Evolutionary conservation across 2,329 filamentous ascomycete genomes (phyloP), one percentile per base, ranked within the genome.

Genomic region (Hyphodiscus sp.): DNA sequence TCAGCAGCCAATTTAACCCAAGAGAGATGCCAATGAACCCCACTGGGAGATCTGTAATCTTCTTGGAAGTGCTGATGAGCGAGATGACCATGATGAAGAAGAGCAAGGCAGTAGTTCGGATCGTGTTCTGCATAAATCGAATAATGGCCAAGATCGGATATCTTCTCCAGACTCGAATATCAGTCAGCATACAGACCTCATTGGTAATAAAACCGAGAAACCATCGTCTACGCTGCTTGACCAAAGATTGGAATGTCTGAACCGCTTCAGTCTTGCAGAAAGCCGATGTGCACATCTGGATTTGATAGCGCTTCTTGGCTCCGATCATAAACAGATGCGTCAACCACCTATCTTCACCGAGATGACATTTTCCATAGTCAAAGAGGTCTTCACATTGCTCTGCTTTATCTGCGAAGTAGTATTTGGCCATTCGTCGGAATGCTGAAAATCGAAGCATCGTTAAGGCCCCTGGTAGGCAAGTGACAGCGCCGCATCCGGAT

Each of bases 281-380:
- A 8, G 92, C 94, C 51, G 90, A 92, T 0, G 91, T 96, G 70
- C 94, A 96, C 85, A 97, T 92, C 71, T 95, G 90, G 58, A 97
- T 96, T 71, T 97, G 94, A 70, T 95, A 95, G 42, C 89, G 81
- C 69, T 95, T 84, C 73, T 91, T 89, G 45, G 92, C 91, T 20
- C 91, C 91, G 65, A 97, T 94, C 94, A 99, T 99, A 77, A 99
- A 96, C 54, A 99, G 79, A 74, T 99, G 94, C 1, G 92, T 99
- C 53, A 97, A 79, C 91, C 92, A 97, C 58, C 92, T 81, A 71
- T 99, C 94, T 71, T 97, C 94, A 41, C 94, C 94, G 44, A 97
- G 73, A 72, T 97, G 91, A 65, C 89, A 91, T 73, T 97, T 97
- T 53, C 89, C 91, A 67, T 92, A 97, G 68, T 99, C 92, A 67